phyloP scores from a whole-genome alignment of 805 yeast genomes.

The Lachancea thermotolerans region DNA sequence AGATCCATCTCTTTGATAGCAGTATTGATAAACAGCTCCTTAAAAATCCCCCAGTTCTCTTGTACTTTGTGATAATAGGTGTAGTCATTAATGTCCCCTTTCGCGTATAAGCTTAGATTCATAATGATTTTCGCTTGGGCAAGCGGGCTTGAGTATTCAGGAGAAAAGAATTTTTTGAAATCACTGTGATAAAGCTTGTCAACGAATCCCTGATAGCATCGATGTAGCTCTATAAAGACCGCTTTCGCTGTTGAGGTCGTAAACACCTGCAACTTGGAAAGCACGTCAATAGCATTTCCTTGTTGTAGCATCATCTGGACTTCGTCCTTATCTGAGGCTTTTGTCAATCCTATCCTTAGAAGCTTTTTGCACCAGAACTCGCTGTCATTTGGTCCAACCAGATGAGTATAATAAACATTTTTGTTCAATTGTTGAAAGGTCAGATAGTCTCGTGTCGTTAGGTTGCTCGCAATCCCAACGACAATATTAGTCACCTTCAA shows the following conservation, averaged over 20 bases:
- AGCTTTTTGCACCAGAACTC: constrained; percentile 18
- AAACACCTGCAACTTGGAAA: constrained; percentile 16
- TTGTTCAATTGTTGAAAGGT: constrained; percentile 21
- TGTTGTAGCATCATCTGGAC: not conserved
- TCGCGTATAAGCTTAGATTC: constrained; percentile 17
- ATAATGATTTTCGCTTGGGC: constrained; percentile 22
- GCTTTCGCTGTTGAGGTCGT: constrained; percentile 11
- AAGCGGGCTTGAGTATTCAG: constrained; percentile 21
- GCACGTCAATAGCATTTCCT: constrained; percentile 13
- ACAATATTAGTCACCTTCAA: constrained; percentile 24
- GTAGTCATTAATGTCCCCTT: constrained; percentile 17
- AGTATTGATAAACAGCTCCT: constrained; percentile 66
- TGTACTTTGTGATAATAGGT: constrained; percentile 14
- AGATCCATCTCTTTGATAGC: constrained; percentile 60
- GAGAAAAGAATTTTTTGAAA: constrained; percentile 22
- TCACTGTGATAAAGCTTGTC: constrained; percentile 20
- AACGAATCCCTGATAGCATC: constrained; percentile 17
- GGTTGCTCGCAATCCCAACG: constrained; percentile 15
- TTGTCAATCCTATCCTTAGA: constrained; percentile 16
- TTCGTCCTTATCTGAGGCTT: not conserved
- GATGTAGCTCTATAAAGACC: constrained; percentile 14
- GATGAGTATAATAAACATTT: constrained; percentile 14
- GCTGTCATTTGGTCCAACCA: constrained; percentile 14
- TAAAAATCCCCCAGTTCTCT: constrained; percentile 20
- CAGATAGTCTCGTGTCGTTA: constrained; percentile 23